phyloP scores from a whole-genome alignment of 2,329 filamentous ascomycete genomes.

The Penicillium sp. region DNA sequence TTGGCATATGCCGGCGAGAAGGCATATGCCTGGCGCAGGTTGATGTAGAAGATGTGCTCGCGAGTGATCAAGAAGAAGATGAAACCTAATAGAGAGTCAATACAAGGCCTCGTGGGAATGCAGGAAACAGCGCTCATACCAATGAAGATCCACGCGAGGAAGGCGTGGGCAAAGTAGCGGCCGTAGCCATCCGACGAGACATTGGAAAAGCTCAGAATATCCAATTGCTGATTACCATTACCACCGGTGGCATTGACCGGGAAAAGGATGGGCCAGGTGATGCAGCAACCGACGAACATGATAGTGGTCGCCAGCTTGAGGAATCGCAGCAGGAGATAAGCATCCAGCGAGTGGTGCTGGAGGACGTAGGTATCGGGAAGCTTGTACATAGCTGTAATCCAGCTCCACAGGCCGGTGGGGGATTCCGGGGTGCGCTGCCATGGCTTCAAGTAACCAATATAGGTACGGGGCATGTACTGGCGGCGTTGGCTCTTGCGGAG shows the following conservation, averaged over 20 bases:
- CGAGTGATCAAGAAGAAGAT: slow-evolving; percentile 86
- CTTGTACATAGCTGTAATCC: slow-evolving; percentile 69
- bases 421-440: slow-evolving; percentile 62
- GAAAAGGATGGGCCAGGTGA: slow-evolving; percentile 88
- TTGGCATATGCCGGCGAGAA: slow-evolving; percentile 82
- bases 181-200: slow-evolving; percentile 60
- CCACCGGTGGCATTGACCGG: slow-evolving; percentile 87
- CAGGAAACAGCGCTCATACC: slow-evolving; percentile 42
- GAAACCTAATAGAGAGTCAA: slow-evolving; percentile 58
- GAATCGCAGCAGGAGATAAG: slow-evolving; percentile 88
- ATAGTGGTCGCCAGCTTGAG: slow-evolving; percentile 78
- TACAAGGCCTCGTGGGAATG: neutral
- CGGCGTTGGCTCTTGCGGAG: slow-evolving; percentile 54
- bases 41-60: slow-evolving; percentile 90
- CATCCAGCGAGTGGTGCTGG: slow-evolving; percentile 89
- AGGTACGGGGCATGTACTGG: slow-evolving; percentile 61
- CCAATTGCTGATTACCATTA: slow-evolving; percentile 66
- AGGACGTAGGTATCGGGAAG: slow-evolving; percentile 77
- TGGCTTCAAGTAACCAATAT: slow-evolving; percentile 56
- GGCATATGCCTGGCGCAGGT: slow-evolving; percentile 88
- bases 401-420: slow-evolving; percentile 67
- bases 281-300: slow-evolving; percentile 78
- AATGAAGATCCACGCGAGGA: slow-evolving; percentile 81
- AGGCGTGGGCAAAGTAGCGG: slow-evolving; percentile 80
- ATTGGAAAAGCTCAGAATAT: slow-evolving; percentile 80